phyloP scores from a whole-genome alignment of 75 land plant genomes.

The Larix kaempferi region DNA sequence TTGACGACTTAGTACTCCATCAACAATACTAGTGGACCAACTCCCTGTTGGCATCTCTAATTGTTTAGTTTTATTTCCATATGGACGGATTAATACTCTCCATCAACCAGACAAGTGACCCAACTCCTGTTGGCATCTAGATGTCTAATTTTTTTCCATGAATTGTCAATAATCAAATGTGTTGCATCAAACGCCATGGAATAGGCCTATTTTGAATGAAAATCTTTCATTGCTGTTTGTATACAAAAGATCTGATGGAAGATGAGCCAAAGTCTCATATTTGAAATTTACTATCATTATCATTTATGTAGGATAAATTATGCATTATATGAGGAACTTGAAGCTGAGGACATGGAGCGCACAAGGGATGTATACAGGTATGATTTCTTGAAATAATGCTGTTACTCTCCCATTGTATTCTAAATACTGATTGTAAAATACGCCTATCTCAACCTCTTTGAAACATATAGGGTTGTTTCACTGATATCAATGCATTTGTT shows the following conservation, averaged over 20 bases:
- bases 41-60: too few species aligned
- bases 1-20: too few species aligned
- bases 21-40: too few species aligned
- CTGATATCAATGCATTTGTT: not conserved
- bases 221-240: not conserved
- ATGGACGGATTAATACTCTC: too few species aligned
- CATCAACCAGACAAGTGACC: not conserved
- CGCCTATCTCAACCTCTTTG: not conserved
- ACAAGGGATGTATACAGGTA: slow-evolving; percentile 85
- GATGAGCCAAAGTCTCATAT: not conserved
- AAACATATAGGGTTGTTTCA: not conserved
- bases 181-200: too few species aligned
- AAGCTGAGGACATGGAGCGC: slow-evolving; percentile 73
- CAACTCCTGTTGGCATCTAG: not conserved
- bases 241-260: not conserved
- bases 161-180: too few species aligned
- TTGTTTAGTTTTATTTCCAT: too few species aligned
- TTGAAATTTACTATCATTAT: not conserved
- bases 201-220: too few species aligned
- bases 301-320: slow-evolving; percentile 67
- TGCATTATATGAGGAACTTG: slow-evolving; percentile 91
- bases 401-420: not conserved
- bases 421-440: not conserved
- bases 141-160: not conserved
- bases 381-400: not conserved